Evolutionary conservation across 441 rosid species (phyloP), one percentile per base, ranked within the genome.

Genomic region (Syzygium malaccense): DNA sequence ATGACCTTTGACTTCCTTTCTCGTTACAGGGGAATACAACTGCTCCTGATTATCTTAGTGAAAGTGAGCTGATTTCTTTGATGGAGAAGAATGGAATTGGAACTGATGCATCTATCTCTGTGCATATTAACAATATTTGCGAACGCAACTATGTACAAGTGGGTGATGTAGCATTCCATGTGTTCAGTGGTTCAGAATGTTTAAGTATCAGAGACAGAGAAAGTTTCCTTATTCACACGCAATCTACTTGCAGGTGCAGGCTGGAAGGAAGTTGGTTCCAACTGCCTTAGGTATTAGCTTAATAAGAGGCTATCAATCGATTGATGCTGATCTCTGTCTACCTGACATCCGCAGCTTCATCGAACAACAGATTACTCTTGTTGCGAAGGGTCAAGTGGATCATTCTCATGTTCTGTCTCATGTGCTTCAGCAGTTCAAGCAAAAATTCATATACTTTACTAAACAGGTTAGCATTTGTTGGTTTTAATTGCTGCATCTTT

Each of bases 111-210:
- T 96, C 99, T 90, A 96, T 97, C 89, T 90, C 99, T 58, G 94
- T 94, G 60, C 99, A 97, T 90, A 96, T 97, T 86, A 97, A 96
- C 94, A 97, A 97, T 93, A 97, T 97, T 86, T 96, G 99, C 79
- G 99, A 97, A 88, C 96, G 99, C 86, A 96, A 97, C 90, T 97
- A 96, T 92, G 99, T 97, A 80, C 98, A 96, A 99, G 99, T 96
- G 80, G 86, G 58, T 28, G 57, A 30, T n/a, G 80, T 75, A 41
- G 12, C 33, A 85, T 78, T 78, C 8, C 49, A 3, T 56, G 41
- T 62, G 58, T 86, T 87, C 58, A 83, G 45, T 88, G 66, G 54
- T 91, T 53, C 37, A 32, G n/a, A 62, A 88, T 79, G 45, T n/a
- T 71, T 62, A 84, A 87, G 14, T 28, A 33, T 53, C 41, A 80